Percentiles rank a stretch among this genome's conserved stretches.
Evolutionary conservation across 2,329 filamentous ascomycete species (phyloP).

Genomic region (Paecilomyces sp.): DNA sequence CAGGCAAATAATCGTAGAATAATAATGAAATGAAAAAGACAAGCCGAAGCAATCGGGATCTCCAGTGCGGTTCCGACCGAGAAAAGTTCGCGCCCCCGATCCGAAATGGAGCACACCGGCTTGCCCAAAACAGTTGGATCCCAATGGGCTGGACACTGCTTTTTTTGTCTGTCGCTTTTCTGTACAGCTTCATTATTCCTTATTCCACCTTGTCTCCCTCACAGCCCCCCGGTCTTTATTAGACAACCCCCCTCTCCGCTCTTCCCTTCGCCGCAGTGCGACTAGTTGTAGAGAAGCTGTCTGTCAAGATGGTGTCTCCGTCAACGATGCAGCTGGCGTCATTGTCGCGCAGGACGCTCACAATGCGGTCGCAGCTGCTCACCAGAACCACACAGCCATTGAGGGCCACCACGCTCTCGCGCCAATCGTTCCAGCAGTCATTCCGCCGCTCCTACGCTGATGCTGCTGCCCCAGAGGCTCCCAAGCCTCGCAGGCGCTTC

Average conservation of each 20-base stretch:
- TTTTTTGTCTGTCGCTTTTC: neutral
- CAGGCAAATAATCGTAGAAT: too few species aligned
- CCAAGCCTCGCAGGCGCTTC: constrained; percentile 54
- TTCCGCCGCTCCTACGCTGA: constrained; percentile 48
- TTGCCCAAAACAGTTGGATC: constrained; percentile 3
- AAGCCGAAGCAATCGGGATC: too few species aligned
- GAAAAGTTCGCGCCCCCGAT: neutral
- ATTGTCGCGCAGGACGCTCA: constrained; percentile 30
- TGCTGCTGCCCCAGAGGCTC: constrained; percentile 25
- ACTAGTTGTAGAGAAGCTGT: constrained; percentile 21
- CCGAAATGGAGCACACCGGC: constrained; percentile 1
- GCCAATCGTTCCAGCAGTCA: constrained; percentile 23
- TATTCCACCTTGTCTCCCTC: neutral
- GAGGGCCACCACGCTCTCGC: constrained; percentile 13
- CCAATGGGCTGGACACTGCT: neutral
- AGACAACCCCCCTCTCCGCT: neutral
- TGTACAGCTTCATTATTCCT: neutral
- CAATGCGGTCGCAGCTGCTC: constrained; percentile 16
- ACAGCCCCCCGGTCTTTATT: neutral
- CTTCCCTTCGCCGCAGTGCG: neutral
- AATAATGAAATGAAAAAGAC: too few species aligned
- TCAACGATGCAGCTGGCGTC: constrained; percentile 27
- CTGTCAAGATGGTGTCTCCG: constrained; percentile 23
- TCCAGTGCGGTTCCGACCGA: neutral
- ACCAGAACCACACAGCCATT: constrained; percentile 18